Evolutionary conservation across 2,329 filamentous ascomycete species (phyloP).

Genomic region (Aureobasidium musti): DNA sequence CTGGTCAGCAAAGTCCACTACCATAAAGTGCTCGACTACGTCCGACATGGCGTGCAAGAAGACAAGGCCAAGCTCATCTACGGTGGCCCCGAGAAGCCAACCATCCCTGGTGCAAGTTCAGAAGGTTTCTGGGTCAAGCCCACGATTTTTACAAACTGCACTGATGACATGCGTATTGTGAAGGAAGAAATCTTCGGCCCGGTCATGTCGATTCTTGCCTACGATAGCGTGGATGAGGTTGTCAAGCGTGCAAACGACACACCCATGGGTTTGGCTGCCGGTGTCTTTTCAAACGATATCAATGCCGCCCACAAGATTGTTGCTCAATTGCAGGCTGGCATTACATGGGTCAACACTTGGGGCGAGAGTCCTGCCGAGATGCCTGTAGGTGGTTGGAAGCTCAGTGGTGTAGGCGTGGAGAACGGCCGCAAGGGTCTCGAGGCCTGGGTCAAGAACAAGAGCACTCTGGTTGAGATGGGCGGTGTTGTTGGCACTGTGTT

Average conservation of each 20-base stretch:
- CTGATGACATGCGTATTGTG: constrained; percentile 75
- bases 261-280: constrained; percentile 75
- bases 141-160: constrained; percentile 84
- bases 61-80: constrained; percentile 74
- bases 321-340: constrained; percentile 73
- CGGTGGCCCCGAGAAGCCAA: constrained; percentile 66
- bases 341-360: constrained; percentile 93
- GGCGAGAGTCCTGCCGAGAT: constrained; percentile 91
- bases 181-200: constrained; percentile 87
- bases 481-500: constrained; percentile 72
- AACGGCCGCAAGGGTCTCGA: constrained; percentile 78
- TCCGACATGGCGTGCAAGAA: constrained; percentile 69
- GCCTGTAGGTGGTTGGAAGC: constrained; percentile 90
- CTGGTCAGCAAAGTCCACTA: constrained; percentile 73
- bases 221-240: constrained; percentile 69
- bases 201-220: constrained; percentile 78
- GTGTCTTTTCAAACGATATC: constrained; percentile 77
- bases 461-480: constrained; percentile 80
- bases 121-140: constrained; percentile 82
- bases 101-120: constrained; percentile 49
- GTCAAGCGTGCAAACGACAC: constrained; percentile 75
- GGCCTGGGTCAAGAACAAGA: constrained; percentile 84
- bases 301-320: constrained; percentile 72
- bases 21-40: constrained; percentile 77
- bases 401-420: constrained; percentile 83